These are phyloP conservation scores for Aspergillus carlsbadensis DNA, from an alignment of 495 filamentous ascomycete species.

Conservation along the genomic window DNA sequence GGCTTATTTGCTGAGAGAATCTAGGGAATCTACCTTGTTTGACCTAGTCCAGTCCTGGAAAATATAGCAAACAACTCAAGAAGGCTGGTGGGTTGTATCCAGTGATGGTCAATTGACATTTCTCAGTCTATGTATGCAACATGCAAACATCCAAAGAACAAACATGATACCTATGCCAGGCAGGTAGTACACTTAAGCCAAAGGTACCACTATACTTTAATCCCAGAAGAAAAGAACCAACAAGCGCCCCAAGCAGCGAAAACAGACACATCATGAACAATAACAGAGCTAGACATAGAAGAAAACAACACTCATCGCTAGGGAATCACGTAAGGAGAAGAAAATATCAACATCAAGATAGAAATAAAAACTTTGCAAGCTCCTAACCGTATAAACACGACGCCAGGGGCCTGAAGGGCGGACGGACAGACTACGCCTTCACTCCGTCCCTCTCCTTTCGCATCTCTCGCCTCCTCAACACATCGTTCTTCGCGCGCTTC, in stretches of 20 bases:
- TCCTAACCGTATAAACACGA: conserved; percentile 2
- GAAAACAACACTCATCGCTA: conserved; percentile 11
- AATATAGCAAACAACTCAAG: background rate
- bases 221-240: conserved; percentile 7
- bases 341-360: background rate
- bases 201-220: background rate
- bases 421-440: conserved; percentile 7
- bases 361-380: conserved; percentile 10
- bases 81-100: too few species aligned
- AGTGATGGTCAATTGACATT: conserved; percentile 8
- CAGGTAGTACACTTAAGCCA: conserved; percentile 5
- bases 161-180: background rate
- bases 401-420: background rate
- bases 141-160: conserved; percentile 12
- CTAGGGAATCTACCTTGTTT: too few species aligned
- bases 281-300: background rate
- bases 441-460: conserved; percentile 31
- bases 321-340: conserved; percentile 8
- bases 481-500: conserved; percentile 45
- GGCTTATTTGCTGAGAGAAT: background rate
- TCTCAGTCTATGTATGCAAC: conserved; percentile 16
- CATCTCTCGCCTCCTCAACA: conserved; percentile 29
- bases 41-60: background rate
- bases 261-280: conserved; percentile 4
- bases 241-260: conserved; percentile 2